Percentiles rank a stretch among this genome's conserved stretches.
phyloP scores from a whole-genome alignment of 495 filamentous ascomycete species.

The Podospora bellae-mahoneyi region DNA sequence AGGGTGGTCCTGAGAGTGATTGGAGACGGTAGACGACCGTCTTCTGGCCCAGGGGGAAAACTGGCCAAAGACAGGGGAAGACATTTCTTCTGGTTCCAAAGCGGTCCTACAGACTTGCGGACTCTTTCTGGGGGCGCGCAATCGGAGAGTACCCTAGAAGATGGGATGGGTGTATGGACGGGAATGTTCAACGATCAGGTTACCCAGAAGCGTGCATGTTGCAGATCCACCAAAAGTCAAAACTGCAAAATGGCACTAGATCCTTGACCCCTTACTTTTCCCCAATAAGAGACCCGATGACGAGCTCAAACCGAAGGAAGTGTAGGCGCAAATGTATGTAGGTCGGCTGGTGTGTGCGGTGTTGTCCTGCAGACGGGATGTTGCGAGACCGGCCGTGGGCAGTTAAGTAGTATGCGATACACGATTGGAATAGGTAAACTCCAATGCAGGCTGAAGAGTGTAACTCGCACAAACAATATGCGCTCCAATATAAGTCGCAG shows the following conservation, averaged over 20 bases:
- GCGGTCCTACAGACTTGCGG: not conserved
- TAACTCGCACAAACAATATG: not conserved
- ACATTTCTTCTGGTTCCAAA: slow-evolving; percentile 22
- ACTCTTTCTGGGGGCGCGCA: not conserved
- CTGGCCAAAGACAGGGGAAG: slow-evolving; percentile 37
- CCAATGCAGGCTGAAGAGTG: not conserved
- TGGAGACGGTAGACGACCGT: slow-evolving; percentile 36
- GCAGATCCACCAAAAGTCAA: slow-evolving; percentile 15
- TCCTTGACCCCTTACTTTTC: not conserved
- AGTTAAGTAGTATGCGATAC: not conserved
- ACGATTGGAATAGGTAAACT: not conserved
- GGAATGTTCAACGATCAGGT: not conserved
- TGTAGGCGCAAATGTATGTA: not conserved
- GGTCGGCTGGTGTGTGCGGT: not conserved
- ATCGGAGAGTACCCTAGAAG: slow-evolving; percentile 1
- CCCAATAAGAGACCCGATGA: not conserved
- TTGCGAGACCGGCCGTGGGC: not conserved
- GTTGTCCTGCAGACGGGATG: not conserved
- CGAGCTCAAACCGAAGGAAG: not conserved
- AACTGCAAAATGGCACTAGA: slow-evolving; percentile 3
- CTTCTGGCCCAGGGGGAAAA: slow-evolving; percentile 39
- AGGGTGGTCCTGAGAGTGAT: slow-evolving; percentile 28
- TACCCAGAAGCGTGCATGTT: slow-evolving; percentile 20
- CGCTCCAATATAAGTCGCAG: not conserved
- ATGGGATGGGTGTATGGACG: not conserved